phyloP scores from a whole-genome alignment of 371 early-diverging fungal genomes.

The Entomophthora muscae region DNA sequence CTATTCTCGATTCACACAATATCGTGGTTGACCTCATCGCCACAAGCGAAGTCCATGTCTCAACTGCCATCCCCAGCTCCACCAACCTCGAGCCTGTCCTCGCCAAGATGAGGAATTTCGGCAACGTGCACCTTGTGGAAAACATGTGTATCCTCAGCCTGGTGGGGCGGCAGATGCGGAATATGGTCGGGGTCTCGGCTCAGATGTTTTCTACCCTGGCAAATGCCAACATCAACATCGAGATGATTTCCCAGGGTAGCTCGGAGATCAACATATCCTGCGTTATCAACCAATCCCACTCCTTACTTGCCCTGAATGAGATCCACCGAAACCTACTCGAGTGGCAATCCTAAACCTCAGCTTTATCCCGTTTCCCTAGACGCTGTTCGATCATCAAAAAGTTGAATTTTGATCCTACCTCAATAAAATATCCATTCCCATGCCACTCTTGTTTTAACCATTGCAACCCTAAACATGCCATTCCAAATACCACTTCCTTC shows the following conservation, averaged over 20 bases:
- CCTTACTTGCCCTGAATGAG: slow-evolving; percentile 58
- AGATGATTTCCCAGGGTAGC: slow-evolving; percentile 96
- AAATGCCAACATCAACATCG: slow-evolving; percentile 78
- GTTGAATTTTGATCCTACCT: too few relatives aligned
- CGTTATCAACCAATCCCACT: slow-evolving; percentile 62
- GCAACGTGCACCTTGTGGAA: slow-evolving; percentile 50
- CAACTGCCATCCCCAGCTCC: slow-evolving; percentile 69
- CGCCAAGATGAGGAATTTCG: slow-evolving; percentile 43
- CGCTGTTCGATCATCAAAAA: too few relatives aligned
- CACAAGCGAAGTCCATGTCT: slow-evolving; percentile 89
- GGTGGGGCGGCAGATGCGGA: slow-evolving; percentile 90
- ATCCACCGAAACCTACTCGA: slow-evolving; percentile 61
- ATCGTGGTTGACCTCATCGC: slow-evolving; percentile 91
- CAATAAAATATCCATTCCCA: too few relatives aligned
- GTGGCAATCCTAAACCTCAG: neutral
- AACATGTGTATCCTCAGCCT: slow-evolving; percentile 88
- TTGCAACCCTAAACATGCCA: too few relatives aligned
- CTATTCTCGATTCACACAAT: slow-evolving; percentile 67
- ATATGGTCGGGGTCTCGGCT: slow-evolving; percentile 88
- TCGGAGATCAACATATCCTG: slow-evolving; percentile 95
- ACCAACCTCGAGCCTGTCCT: slow-evolving; percentile 46
- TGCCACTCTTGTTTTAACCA: too few relatives aligned
- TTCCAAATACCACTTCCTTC: too few relatives aligned
- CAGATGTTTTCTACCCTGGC: slow-evolving; percentile 87
- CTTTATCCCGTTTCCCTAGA: too few relatives aligned